Evolutionary conservation across 345 rosid species (phyloP).

Genomic region (Dipteronia dyeriana): DNA sequence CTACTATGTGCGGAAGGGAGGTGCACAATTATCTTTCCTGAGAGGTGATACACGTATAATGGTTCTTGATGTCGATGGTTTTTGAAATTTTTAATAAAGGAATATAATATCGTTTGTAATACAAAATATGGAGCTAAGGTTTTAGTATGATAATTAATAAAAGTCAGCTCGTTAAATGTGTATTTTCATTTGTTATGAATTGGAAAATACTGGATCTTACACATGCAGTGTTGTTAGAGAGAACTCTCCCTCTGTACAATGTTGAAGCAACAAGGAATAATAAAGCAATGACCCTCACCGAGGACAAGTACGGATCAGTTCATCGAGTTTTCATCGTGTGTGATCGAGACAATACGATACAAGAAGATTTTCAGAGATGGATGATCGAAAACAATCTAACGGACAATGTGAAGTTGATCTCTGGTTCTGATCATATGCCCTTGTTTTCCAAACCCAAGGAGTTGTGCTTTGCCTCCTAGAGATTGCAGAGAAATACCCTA

Average conservation of each 20-base stretch:
- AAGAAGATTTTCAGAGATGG: conserved; percentile 35
- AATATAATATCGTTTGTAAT: too few relatives aligned
- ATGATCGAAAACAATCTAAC: conserved; percentile 35
- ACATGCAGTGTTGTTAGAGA: conserved; percentile 30
- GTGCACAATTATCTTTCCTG: too few relatives aligned
- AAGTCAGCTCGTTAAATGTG: too few relatives aligned
- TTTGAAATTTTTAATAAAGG: too few relatives aligned
- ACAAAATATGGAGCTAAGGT: too few relatives aligned
- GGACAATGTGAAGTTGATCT: conserved; percentile 31
- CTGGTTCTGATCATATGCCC: conserved; percentile 49
- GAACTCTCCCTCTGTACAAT: conserved; percentile 15
- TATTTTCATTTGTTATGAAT: too few relatives aligned
- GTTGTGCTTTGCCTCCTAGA: conserved; percentile 26
- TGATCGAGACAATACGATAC: conserved; percentile 19
- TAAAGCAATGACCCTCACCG: conserved; percentile 20
- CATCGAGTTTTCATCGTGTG: conserved; percentile 38
- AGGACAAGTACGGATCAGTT: conserved; percentile 31
- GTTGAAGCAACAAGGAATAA: conserved; percentile 2
- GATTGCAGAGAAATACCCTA: too few relatives aligned
- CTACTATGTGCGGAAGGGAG: too few relatives aligned
- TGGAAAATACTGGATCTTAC: too few relatives aligned
- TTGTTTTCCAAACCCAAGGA: conserved; percentile 41
- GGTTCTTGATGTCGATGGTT: too few relatives aligned
- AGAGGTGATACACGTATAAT: too few relatives aligned
- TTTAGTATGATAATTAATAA: too few relatives aligned